These are phyloP conservation scores for Bombardia bombarda DNA, from an alignment of 495 filamentous ascomycete genomes.

Conservation along the genomic window DNA sequence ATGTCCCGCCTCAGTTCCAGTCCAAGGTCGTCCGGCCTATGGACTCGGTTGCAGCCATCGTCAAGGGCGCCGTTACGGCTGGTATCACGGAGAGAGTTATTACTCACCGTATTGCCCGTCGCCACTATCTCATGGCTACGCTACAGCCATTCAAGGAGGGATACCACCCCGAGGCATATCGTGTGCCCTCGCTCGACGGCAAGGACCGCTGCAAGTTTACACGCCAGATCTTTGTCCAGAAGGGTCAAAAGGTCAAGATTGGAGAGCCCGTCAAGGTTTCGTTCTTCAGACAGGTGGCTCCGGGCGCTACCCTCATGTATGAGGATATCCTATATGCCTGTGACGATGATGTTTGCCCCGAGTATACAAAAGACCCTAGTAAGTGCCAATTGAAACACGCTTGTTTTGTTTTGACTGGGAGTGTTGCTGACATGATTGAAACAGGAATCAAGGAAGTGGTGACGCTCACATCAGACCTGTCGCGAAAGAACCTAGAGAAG, in stretches of 20 bases:
- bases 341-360: slow-evolving; percentile 95
- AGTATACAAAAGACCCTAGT: slow-evolving; percentile 99
- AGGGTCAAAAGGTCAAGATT: slow-evolving; percentile 97
- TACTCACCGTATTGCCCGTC: slow-evolving; percentile 93
- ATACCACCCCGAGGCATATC: slow-evolving; percentile 95
- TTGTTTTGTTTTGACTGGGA: background rate
- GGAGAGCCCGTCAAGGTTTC: slow-evolving; percentile 98
- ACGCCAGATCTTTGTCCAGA: slow-evolving; percentile 96
- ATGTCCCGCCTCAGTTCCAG: slow-evolving; percentile 72
- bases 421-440: slow-evolving; percentile 21
- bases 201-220: slow-evolving; percentile 99
- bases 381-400: slow-evolving; percentile 46
- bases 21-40: slow-evolving; percentile 70
- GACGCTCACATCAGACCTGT: slow-evolving; percentile 92
- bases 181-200: slow-evolving; percentile 90
- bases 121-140: slow-evolving; percentile 98
- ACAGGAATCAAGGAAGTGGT: slow-evolving; percentile 98
- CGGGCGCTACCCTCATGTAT: slow-evolving; percentile 97
- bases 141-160: slow-evolving; percentile 98
- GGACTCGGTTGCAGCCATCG: slow-evolving; percentile 70
- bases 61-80: slow-evolving; percentile 71
- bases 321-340: slow-evolving; percentile 98
- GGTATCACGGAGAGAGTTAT: slow-evolving; percentile 96
- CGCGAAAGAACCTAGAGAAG: slow-evolving; percentile 96
- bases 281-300: slow-evolving; percentile 97